These are phyloP conservation scores for Podospora comata DNA, from an alignment of 495 filamentous ascomycete genomes.

Conservation along the genomic window DNA sequence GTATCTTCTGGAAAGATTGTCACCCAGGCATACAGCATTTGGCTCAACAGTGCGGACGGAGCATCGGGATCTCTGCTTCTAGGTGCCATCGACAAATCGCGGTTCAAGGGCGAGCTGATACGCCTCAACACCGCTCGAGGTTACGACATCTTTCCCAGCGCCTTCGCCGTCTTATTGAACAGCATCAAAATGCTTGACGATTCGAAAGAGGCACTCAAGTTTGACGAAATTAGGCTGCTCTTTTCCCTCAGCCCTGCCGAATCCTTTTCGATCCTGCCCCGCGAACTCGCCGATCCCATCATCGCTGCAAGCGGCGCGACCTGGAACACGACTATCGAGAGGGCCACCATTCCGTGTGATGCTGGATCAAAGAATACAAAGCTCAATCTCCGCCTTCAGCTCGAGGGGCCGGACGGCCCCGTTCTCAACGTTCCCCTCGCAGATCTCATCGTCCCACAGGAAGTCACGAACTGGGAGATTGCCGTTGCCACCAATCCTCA, in stretches of 20 bases:
- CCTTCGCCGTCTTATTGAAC: slow-evolving; percentile 67
- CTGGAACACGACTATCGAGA: not conserved
- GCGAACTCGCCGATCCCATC: not conserved
- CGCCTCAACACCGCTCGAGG: slow-evolving; percentile 50
- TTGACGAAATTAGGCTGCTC: not conserved
- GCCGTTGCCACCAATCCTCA: not conserved
- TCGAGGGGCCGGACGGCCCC: slow-evolving; percentile 7
- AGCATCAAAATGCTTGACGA: slow-evolving; percentile 21
- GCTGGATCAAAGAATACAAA: slow-evolving; percentile 1
- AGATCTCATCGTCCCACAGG: not conserved
- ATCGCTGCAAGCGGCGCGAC: slow-evolving; percentile 1
- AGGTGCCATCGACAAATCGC: slow-evolving; percentile 75
- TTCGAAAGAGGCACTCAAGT: not conserved
- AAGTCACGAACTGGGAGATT: slow-evolving; percentile 3
- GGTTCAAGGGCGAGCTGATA: slow-evolving; percentile 64
- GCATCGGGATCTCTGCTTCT: slow-evolving; percentile 73
- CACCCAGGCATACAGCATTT: slow-evolving; percentile 74
- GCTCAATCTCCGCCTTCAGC: slow-evolving; percentile 2
- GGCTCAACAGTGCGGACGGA: slow-evolving; percentile 64
- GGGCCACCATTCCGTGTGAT: slow-evolving; percentile 6
- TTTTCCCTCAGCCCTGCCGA: slow-evolving; percentile 12
- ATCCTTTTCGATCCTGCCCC: slow-evolving; percentile 1
- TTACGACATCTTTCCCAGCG: slow-evolving; percentile 39
- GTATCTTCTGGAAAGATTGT: slow-evolving; percentile 62
- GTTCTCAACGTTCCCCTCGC: slow-evolving; percentile 10